A percentile compares a stretch with the other conserved stretches of the same genome.
Conservation (phyloP, 441 rosid genomes). For the Erodium moschatum region DNA sequence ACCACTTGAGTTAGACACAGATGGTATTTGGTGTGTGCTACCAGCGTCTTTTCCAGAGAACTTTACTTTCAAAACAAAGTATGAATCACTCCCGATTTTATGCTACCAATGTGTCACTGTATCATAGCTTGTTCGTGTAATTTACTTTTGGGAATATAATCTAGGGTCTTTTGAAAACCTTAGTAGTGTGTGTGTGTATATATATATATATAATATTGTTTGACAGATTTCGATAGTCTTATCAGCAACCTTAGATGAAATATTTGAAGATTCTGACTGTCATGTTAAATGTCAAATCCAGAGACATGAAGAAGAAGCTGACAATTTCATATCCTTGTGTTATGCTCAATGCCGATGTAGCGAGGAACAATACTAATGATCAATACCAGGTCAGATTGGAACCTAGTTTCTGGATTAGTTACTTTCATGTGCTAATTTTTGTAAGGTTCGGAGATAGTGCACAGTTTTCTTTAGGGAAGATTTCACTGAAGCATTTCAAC, state of each 20-base stretch:
- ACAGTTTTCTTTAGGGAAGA: conserved; percentile 3
- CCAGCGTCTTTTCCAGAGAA: conserved; percentile 98
- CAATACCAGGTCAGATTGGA: conserved; percentile 72
- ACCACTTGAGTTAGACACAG: conserved; percentile 98
- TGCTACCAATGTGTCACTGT: conserved; percentile 11
- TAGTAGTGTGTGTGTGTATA: not conserved
- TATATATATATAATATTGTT: not conserved
- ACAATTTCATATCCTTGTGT: conserved; percentile 97
- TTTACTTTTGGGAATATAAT: not conserved
- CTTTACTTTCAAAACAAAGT: conserved; percentile 85
- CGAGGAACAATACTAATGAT: conserved; percentile 90
- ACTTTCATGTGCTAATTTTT: conserved; percentile 9
- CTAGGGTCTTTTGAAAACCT: not conserved
- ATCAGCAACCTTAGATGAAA: conserved; percentile 17
- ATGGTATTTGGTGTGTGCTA: conserved; percentile 97
- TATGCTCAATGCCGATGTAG: conserved; percentile 96
- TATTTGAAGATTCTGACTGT: conserved; percentile 24
- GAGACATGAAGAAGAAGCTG: conserved; percentile 77
- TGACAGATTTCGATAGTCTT: not conserved
- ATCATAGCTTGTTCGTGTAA: conserved; percentile 1
- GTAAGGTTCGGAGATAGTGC: not conserved
- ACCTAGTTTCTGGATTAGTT: conserved; percentile 14
- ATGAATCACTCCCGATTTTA: conserved; percentile 30
- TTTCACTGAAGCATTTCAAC: conserved; percentile 18
- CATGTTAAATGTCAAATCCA: conserved; percentile 31